Evolutionary conservation across 2,329 filamentous ascomycete genomes (phyloP), one percentile per base, ranked within the genome.

Genomic region (Fusarium chaquense): DNA sequence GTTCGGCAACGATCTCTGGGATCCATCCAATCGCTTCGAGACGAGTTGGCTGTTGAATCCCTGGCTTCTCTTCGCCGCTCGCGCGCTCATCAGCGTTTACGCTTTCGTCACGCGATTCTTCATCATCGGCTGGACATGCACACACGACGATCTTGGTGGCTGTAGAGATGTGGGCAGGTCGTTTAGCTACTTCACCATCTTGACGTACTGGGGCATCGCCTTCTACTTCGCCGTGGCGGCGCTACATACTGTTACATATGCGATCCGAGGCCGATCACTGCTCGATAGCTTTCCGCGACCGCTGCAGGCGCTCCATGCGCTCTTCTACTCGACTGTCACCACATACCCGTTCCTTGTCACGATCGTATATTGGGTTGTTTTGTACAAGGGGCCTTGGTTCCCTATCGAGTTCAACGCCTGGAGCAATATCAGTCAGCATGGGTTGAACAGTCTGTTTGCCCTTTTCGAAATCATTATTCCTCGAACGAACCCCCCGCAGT

Each of bases 1-100:
- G 56, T 81, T 85, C 51, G 80, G 81, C 50, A 76, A 69, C 32
- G 80, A 79, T 67, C 75, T 78, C 33, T 88, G 83, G 81, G 86
- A 88, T 75, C 84, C 85, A 9, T 82, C 86, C 43, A 85, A 91
- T 78, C 88, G 90, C 61, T 94, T 92, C 81, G 88, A 89, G 78
- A 96, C 93, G 18, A 97, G 93, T 16, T 97, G 93, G 92, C 79
- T 94, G 11, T 79, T 97, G n/a, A 80, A 88, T 26, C 91, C 93
- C 0, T 85, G 85, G 73, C 73, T 85, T 2, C 84, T 95, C 49
- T 89, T 88, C 70, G 80, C 77, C 54, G 76, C 86, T 52, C 89
- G 90, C 66, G 85, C 86, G 50, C 62, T 83, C 41, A 83, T 89
- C 75, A 78, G 83, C 62, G 75, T 93, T 66, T 97, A 95, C 81